These are phyloP conservation scores for Phytophthora cajani DNA, from an alignment of 352 stramenopile species.

Conservation along the genomic window DNA sequence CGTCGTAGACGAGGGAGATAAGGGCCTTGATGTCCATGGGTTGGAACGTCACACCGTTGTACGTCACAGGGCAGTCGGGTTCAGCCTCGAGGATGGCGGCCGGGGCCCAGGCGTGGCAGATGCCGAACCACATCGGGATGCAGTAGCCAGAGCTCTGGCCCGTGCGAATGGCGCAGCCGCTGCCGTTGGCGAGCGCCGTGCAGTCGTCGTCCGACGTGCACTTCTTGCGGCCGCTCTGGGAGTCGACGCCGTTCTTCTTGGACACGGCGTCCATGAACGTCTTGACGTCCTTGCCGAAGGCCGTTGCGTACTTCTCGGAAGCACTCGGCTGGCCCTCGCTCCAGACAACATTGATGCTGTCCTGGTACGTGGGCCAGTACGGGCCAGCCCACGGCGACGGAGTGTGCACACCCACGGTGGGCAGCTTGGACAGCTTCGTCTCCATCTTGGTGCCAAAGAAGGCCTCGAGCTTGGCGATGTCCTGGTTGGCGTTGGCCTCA, in stretches of 20 bases:
- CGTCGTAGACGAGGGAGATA: constrained; percentile 41
- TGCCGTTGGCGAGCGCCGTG: constrained; percentile 15
- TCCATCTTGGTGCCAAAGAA: constrained; percentile 24
- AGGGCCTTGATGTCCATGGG: constrained; percentile 18
- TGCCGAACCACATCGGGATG: constrained; percentile 39
- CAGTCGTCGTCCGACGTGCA: constrained; percentile 35
- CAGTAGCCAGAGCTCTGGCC: constrained; percentile 34
- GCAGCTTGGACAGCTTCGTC: constrained; percentile 18
- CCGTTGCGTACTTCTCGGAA: constrained; percentile 48
- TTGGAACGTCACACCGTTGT: constrained; percentile 47
- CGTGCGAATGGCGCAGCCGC: constrained; percentile 26
- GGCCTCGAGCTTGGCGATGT: constrained; percentile 20
- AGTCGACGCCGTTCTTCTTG: constrained; percentile 30
- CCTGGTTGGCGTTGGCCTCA: constrained; percentile 3
- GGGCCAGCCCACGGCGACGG: constrained; percentile 21
- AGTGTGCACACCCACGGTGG: constrained; percentile 5
- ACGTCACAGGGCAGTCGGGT: constrained; percentile 35
- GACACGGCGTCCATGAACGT: constrained; percentile 47
- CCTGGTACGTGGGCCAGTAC: constrained; percentile 63
- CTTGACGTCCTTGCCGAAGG: constrained; percentile 38
- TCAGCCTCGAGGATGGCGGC: constrained; percentile 39
- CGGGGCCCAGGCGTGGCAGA: constrained; percentile 44
- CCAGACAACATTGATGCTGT: constrained; percentile 62
- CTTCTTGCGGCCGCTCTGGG: constrained; percentile 9
- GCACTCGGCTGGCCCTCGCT: constrained; percentile 28